These are phyloP conservation scores for Phylloporus arenicola DNA, from an alignment of 768 basidiomycete genomes.

Conservation along the genomic window DNA sequence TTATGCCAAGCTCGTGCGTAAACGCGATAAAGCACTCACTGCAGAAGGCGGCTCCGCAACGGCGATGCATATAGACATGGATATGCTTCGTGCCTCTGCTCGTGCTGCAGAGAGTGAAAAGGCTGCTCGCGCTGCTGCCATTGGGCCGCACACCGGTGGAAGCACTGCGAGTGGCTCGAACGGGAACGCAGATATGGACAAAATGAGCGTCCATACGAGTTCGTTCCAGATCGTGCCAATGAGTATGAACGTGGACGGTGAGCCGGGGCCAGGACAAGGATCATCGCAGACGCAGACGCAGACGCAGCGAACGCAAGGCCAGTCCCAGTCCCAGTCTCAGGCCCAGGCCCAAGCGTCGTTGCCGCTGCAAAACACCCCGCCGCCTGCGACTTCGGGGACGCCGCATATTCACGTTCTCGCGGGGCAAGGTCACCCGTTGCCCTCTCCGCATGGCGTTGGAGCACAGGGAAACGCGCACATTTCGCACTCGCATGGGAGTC, in stretches of 20 bases:
- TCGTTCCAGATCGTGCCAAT: conserved; percentile 49
- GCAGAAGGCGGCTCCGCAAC: conserved; percentile 46
- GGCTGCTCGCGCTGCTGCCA: conserved; percentile 24
- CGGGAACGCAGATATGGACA: conserved; percentile 18
- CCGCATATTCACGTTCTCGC: conserved; percentile 14
- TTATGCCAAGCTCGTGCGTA: conserved; percentile 79
- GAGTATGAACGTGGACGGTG: conserved; percentile 18
- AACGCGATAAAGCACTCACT: conserved; percentile 59
- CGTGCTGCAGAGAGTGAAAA: conserved; percentile 47
- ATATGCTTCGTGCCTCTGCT: conserved; percentile 68
- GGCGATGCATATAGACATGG: conserved; percentile 59
- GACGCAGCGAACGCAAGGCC: conserved; percentile 3
- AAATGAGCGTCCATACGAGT: conserved; percentile 44
- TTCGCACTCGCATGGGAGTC: conserved; percentile 1
- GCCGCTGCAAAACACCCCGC: not conserved
- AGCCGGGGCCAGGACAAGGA: conserved; percentile 8
- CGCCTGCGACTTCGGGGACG: conserved; percentile 3
- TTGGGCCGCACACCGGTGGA: conserved; percentile 23
- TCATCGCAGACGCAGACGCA: not conserved
- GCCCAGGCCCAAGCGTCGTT: conserved; percentile 6
- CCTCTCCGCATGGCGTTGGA: not conserved
- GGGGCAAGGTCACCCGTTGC: conserved; percentile 7
- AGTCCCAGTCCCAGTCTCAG: not conserved
- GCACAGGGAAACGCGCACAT: conserved; percentile 5
- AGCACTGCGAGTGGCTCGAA: conserved; percentile 5